Base-by-base conservation (phyloP, 176 grass and related monocot genomes). In the Hordeum marinum region DNA sequence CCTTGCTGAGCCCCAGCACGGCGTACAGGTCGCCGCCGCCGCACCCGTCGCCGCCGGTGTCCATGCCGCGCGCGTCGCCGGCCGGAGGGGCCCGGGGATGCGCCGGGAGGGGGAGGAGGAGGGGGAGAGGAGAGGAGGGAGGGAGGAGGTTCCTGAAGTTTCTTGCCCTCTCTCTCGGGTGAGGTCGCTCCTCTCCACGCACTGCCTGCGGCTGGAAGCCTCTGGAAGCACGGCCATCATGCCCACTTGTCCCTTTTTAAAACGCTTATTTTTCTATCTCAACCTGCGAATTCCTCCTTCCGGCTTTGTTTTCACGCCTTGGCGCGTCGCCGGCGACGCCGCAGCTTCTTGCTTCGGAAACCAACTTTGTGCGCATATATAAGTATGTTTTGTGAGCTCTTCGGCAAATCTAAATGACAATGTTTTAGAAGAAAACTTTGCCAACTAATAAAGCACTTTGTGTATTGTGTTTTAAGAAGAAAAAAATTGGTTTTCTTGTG, bases 1-100 rank as follows among this genome's bases (percentile, higher is more conserved):
- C 96, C 87, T 94, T 98, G 21, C 79, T 89, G 26, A 98, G 90
- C 50, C 96, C 93, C 5, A 98, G 88, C 1, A 98, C 93, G 9
- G 87, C 80, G 77, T 98, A 98, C 9, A 98, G 90, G 77, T 98
- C 91, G 72, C 54, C 48, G 42, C 67, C 85, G 17, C 39, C 67
- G 8, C 57, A 83, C 85, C 83, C 92, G 10, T 82, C 72, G 20
- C 68, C 80, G 42, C 86, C 89, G 42, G 46, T 52, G 31, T 80
- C 83, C 96, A 98, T 98, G 68, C 23, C 20, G 61, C 46, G 34
- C 24, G 13, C 43, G 42, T 9, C 72, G 54, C 54, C 54, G 18
- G 60, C 87, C 46, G 27, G 9, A 26, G 24, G 12, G 43, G 20
- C 24, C 9, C 17, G 14, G 5, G 68, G 45, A 1, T 3, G 9